Evolutionary conservation across 1,284 basidiomycete genomes (phyloP).

Genomic region (Irpex sp.): DNA sequence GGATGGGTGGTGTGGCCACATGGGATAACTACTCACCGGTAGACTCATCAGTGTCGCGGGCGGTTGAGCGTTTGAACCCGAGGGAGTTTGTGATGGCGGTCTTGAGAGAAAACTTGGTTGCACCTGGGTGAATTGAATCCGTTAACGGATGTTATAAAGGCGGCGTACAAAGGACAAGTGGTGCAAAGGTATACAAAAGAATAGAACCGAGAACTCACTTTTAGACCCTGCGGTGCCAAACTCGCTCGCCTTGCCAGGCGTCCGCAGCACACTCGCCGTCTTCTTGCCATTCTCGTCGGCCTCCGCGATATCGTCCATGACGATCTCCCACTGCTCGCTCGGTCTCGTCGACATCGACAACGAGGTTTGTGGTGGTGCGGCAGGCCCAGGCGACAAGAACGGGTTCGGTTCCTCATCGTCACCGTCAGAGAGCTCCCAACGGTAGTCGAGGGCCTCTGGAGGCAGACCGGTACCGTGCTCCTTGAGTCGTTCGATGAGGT

Average conservation of each 20-base stretch:
- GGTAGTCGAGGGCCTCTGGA: conserved; percentile 29
- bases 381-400: conserved; percentile 13
- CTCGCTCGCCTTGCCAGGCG: conserved; percentile 49
- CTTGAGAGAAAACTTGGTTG: conserved; percentile 63
- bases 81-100: conserved; percentile 61
- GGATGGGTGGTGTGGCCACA: neutral
- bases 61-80: conserved; percentile 52
- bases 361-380: conserved; percentile 21
- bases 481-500: conserved; percentile 65
- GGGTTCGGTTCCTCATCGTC: conserved; percentile 33
- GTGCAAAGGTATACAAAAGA: neutral
- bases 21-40: neutral
- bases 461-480: conserved; percentile 59
- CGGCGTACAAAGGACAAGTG: neutral
- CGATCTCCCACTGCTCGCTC: conserved; percentile 74
- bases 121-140: conserved; percentile 30
- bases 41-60: conserved; percentile 27
- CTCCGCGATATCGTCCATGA: conserved; percentile 73
- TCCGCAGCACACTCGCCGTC: conserved; percentile 39
- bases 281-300: conserved; percentile 45
- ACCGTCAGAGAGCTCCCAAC: conserved; percentile 43
- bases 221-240: conserved; percentile 67
- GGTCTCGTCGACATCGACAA: conserved; percentile 34
- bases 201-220: conserved; percentile 36
- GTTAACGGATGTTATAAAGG: neutral